Conservation (phyloP, 371 early-diverging fungal genomes). For the Cokeromyces recurvatus region DNA sequence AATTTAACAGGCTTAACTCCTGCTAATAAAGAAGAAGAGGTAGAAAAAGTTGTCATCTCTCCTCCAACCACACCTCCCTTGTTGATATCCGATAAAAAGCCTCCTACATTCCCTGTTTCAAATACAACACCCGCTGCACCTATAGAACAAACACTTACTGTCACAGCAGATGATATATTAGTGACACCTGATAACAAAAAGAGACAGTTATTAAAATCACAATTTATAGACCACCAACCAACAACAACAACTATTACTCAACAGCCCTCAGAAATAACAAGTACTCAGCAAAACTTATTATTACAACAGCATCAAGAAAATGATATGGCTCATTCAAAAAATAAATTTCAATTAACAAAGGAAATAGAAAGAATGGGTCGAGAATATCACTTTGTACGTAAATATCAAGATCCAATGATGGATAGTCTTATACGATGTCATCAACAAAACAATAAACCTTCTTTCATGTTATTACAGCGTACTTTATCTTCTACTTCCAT, state of each 20-base stretch:
- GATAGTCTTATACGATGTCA: slow-evolving; percentile 30
- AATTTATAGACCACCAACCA: slow-evolving; percentile 16
- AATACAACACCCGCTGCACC: slow-evolving; percentile 24
- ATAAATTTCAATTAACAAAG: slow-evolving; percentile 42
- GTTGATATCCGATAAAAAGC: slow-evolving; percentile 9
- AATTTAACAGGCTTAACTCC: slow-evolving; percentile 7
- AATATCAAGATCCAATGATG: slow-evolving; percentile 38
- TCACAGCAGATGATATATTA: slow-evolving; percentile 22
- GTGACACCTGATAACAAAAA: slow-evolving; percentile 3
- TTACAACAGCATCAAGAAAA: slow-evolving; percentile 45
- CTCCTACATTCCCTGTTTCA: slow-evolving; percentile 5
- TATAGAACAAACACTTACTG: slow-evolving; percentile 34
- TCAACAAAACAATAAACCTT: neutral
- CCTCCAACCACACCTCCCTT: slow-evolving; percentile 10
- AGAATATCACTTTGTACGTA: slow-evolving; percentile 34
- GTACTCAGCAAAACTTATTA: slow-evolving; percentile 45
- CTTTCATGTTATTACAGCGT: slow-evolving; percentile 1
- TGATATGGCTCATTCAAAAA: slow-evolving; percentile 38
- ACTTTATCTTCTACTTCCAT: slow-evolving; percentile 7
- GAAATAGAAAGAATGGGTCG: slow-evolving; percentile 42
- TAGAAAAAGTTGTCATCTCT: slow-evolving; percentile 3
- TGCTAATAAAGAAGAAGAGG: slow-evolving; percentile 1
- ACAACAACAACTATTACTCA: slow-evolving; percentile 11
- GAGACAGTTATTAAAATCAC: slow-evolving; percentile 15
- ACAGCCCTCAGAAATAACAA: slow-evolving; percentile 22